These are phyloP conservation scores for Thecaphora thlaspeos DNA, from an alignment of 1,284 basidiomycete genomes.

Conservation along the genomic window DNA sequence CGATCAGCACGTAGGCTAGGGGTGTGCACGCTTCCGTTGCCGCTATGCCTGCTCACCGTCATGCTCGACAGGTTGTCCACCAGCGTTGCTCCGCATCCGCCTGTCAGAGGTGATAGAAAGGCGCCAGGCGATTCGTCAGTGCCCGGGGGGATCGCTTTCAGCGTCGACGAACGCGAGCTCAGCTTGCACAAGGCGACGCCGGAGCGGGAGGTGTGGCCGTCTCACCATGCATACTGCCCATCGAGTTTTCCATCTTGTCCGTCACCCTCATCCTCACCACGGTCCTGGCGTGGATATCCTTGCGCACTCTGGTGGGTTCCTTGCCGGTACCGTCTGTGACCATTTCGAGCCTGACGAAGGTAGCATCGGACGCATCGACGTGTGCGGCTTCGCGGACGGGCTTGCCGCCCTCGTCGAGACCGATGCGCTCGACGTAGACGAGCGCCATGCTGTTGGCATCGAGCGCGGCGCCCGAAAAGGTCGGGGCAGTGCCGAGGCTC, in stretches of 20 bases:
- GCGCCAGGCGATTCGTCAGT: too few relatives aligned
- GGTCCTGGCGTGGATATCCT: conserved; percentile 27
- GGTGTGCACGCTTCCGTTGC: too few relatives aligned
- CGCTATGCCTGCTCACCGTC: conserved; percentile 6
- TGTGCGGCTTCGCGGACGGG: conserved; percentile 18
- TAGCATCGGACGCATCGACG: conserved; percentile 18
- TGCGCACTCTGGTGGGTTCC: conserved; percentile 11
- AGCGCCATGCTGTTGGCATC: conserved; percentile 13
- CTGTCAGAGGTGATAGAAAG: too few relatives aligned
- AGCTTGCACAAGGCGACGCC: too few relatives aligned
- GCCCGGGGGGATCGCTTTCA: too few relatives aligned
- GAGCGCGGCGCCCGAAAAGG: conserved; percentile 25
- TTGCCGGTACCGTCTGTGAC: conserved; percentile 11
- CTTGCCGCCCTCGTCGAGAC: conserved; percentile 19
- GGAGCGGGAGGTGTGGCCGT: too few relatives aligned
- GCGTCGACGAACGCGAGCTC: too few relatives aligned
- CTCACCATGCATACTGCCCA: conserved; percentile 45
- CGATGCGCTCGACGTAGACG: conserved; percentile 22
- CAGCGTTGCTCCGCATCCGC: conserved; percentile 39
- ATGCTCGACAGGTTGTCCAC: conserved; percentile 44
- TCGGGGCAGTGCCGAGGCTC: conserved; percentile 11
- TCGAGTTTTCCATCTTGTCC: conserved; percentile 40
- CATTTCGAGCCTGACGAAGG: conserved; percentile 12
- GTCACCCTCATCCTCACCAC: conserved; percentile 37
- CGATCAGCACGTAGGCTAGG: too few relatives aligned